Base-by-base conservation (phyloP, 202 grass and related monocot genomes). In the Schoenoplectus tabernaemontani region DNA sequence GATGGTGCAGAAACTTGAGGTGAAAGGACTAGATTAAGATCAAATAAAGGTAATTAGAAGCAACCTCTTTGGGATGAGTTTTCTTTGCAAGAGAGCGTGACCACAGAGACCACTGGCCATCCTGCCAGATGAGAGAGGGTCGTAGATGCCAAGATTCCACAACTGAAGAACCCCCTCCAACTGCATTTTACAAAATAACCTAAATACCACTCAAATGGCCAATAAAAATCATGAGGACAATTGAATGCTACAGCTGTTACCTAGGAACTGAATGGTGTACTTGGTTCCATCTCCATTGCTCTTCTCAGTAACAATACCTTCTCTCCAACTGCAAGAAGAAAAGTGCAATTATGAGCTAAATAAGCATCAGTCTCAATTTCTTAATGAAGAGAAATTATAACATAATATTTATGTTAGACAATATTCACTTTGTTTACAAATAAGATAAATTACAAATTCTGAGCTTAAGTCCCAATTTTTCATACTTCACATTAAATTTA, bases 81-180 rank as follows among this genome's bases (percentile, higher is more conserved):
- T 85, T 92, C 83, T 77, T 88, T 44, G 84, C 92, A 88, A 42
- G 83, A 17, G 81, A 79, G 80, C 68, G 88, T 36, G 88, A 78
- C 88, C 83, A 88, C 69, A 89, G 85, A 71, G 46, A 87, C 96
- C 96, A 99, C 50, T 91, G 83, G 3, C 85, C 88, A 89, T 96
- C 92, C 28, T 99, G 84, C 96, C 96, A 99, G 80, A 93, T 66
- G 82, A 92, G 88, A 64, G 92, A 88, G 58, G 88, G 88, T 43
- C 96, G 89, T 80, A 99, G 88, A 80, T 64, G 86, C 88, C 87
- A 91, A 80, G 79, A 83, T 84, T 92, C 86, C 79, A 96, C 70
- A 38, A 82, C 47, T 71, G 88, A 75, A 19, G 90, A 89, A 77
- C 90, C 88, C 20, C 79, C 77, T 57, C 50, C 85, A 77, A 82